Base-by-base conservation (phyloP, 257 asterid species). In the Przewalskia tangutica region DNA sequence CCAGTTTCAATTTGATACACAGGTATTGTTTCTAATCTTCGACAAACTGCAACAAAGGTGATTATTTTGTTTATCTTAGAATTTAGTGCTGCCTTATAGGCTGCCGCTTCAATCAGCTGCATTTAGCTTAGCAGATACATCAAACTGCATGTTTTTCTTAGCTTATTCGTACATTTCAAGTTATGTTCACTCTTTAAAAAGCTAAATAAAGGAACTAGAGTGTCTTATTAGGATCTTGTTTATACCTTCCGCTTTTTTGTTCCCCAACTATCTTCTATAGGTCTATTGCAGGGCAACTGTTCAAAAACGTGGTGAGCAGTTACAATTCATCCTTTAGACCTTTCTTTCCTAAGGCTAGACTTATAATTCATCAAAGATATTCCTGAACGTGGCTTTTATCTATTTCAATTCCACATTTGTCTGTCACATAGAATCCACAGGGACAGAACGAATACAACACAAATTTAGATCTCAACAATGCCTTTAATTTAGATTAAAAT, bases 1-100 rank as follows among this genome's bases (percentile, higher is more conserved):
- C 84, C 92, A 88, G 85, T 95, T 93, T 83, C 86, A 92, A 44
- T 88, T 92, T 6, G 93, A 92, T 70, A 86, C 93, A 16, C 94
- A 42, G 97, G 98, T 93, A 89, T 38, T 38, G 14, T 60, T 59
- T 66, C 50, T 70, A 12, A 14, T 23, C 40, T 79, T 81, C 13
- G 23, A 40, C 68, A 65, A 75, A 63, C 81, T 86, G 18, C 59
- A 54, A 75, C 50, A n/a, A 18, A n/a, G 20, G 4, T 20, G 75
- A 78, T 0, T 0, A 14, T 59, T 18, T 54, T 80, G 60, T 55
- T 77, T 64, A 18, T 70, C 80, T 84, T 56, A 23, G 80, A 64
- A 34, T 77, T 54, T 83, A 75, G 6, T 63, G 42, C 14, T 23
- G 36, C 10, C 78, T 71, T 32, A 51, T 71, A 2, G 12, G 20